Conservation (phyloP, 495 filamentous ascomycete genomes). For the Penicillium canariense region DNA sequence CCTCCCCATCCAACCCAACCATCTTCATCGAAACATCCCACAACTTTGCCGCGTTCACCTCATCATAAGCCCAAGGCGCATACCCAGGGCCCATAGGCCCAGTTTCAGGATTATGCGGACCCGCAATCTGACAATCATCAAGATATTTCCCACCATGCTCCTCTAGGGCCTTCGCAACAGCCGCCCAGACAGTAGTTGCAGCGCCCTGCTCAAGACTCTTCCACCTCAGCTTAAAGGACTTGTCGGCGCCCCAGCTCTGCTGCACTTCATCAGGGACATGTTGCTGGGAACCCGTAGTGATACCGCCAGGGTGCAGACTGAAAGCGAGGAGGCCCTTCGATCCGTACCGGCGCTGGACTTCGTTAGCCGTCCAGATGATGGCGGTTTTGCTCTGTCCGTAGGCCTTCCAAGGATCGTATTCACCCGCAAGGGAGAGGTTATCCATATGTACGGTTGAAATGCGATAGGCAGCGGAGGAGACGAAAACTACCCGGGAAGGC, state of each 20-base stretch:
- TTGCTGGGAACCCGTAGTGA: slow-evolving; percentile 24
- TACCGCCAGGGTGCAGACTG: slow-evolving; percentile 42
- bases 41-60: too few species aligned
- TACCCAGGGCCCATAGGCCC: too few species aligned
- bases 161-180: slow-evolving; percentile 35
- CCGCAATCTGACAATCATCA: too few species aligned
- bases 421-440: too few species aligned
- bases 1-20: too few species aligned
- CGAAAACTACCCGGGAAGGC: slow-evolving; percentile 44
- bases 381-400: slow-evolving; percentile 42
- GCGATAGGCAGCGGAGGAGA: slow-evolving; percentile 41
- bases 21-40: too few species aligned
- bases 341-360: slow-evolving; percentile 47
- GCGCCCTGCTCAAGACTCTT: slow-evolving; percentile 37
- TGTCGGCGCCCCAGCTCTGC: slow-evolving; percentile 13
- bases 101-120: too few species aligned
- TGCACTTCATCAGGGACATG: slow-evolving; percentile 20
- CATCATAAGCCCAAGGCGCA: too few species aligned
- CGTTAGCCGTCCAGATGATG: slow-evolving; percentile 42
- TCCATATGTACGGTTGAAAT: slow-evolving; percentile 29
- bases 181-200: slow-evolving; percentile 47
- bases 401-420: slow-evolving; percentile 35
- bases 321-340: slow-evolving; percentile 36
- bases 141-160: slow-evolving; percentile 46
- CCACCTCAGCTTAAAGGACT: slow-evolving; percentile 22